A percentile compares a stretch with the other conserved stretches of the same genome.
Evolutionary conservation across 2,329 filamentous ascomycete genomes (phyloP).

Genomic region (Aspergillus fructus): DNA sequence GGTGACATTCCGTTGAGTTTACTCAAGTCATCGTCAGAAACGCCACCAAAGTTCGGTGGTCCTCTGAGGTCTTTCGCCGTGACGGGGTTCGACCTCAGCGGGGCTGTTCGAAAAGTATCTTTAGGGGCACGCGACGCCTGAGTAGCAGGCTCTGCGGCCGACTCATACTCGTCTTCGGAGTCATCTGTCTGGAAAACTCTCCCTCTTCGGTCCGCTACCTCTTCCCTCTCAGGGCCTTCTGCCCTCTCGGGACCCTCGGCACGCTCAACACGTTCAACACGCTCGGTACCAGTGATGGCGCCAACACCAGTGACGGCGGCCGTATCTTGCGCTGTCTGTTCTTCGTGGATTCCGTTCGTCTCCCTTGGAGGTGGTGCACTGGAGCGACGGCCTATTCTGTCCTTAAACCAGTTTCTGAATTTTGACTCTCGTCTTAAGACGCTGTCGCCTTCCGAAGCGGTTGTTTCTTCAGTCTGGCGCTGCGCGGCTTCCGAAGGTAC

Average conservation of each 20-base stretch:
- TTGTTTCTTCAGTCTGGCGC: slow-evolving; percentile 12
- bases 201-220: neutral
- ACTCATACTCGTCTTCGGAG: neutral
- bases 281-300: neutral
- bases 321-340: neutral
- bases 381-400: slow-evolving; percentile 28
- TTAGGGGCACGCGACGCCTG: neutral
- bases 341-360: neutral
- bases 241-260: neutral
- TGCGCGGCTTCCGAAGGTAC: neutral
- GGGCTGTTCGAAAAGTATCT: slow-evolving; percentile 21
- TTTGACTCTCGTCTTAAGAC: slow-evolving; percentile 28
- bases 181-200: neutral
- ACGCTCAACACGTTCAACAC: neutral
- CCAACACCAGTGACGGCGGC: neutral
- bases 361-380: slow-evolving; percentile 21
- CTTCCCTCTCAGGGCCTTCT: neutral
- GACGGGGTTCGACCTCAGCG: slow-evolving; percentile 35
- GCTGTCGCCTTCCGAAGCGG: slow-evolving; percentile 4
- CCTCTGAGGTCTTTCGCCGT: slow-evolving; percentile 22
- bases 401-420: slow-evolving; percentile 36
- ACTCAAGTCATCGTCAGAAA: slow-evolving; percentile 16
- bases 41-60: slow-evolving; percentile 6
- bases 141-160: neutral
- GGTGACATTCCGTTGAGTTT: slow-evolving; percentile 18